Conservation (phyloP, 2,329 filamentous ascomycete species). For the Ilyonectria sp. region DNA sequence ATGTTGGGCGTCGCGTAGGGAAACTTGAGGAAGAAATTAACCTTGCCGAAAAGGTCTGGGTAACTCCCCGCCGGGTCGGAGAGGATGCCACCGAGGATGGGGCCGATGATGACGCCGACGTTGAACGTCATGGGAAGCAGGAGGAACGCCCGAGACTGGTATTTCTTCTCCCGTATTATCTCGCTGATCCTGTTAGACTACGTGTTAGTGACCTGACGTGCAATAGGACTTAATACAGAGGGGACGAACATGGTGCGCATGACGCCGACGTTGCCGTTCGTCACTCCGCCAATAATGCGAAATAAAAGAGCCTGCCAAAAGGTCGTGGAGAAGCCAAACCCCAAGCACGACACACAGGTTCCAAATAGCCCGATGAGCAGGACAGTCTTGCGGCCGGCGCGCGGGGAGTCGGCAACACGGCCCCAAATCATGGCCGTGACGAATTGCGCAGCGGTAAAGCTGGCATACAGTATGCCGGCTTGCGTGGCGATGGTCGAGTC, state of each 20-base stretch:
- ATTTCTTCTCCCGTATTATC: slow-evolving; percentile 75
- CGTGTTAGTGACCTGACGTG: not conserved
- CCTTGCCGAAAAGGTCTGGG: slow-evolving; percentile 64
- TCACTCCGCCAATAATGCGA: slow-evolving; percentile 78
- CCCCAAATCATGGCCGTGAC: slow-evolving; percentile 89
- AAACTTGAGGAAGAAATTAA: slow-evolving; percentile 62
- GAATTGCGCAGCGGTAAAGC: slow-evolving; percentile 87
- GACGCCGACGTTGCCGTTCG: slow-evolving; percentile 81
- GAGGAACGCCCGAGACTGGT: slow-evolving; percentile 80
- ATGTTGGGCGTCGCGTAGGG: slow-evolving; percentile 71
- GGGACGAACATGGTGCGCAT: slow-evolving; percentile 77
- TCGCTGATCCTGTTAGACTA: slow-evolving; percentile 69
- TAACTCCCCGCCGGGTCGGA: slow-evolving; percentile 76
- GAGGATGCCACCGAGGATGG: slow-evolving; percentile 77
- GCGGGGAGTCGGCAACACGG: slow-evolving; percentile 74
- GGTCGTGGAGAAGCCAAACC: slow-evolving; percentile 77
- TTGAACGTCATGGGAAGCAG: slow-evolving; percentile 84
- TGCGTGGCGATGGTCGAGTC: slow-evolving; percentile 81
- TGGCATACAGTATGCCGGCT: slow-evolving; percentile 82
- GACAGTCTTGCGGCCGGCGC: slow-evolving; percentile 81
- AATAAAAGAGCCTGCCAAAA: slow-evolving; percentile 82
- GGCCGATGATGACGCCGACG: slow-evolving; percentile 80
- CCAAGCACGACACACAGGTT: slow-evolving; percentile 60
- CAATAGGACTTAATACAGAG: not conserved
- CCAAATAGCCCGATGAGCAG: slow-evolving; percentile 83